Percentiles rank a stretch among this genome's conserved stretches.
Evolutionary conservation across 1,284 basidiomycete species (phyloP).

Genomic region (Phellopilus nigrolimitatus): DNA sequence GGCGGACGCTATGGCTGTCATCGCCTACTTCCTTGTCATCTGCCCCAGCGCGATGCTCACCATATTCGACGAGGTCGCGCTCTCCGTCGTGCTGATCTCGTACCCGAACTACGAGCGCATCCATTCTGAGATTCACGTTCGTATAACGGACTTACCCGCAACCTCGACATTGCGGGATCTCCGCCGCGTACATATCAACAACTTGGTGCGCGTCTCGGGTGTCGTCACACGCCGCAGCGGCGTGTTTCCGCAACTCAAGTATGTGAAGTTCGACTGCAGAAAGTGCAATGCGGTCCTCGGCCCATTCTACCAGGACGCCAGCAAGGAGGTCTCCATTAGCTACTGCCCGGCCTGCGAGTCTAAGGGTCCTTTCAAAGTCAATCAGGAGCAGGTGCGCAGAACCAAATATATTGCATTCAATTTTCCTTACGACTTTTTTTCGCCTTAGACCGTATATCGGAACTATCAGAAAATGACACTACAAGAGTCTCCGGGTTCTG

Average conservation of each 20-base stretch:
- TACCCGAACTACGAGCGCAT: constrained; percentile 97
- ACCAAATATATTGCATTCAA: background rate
- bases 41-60: constrained; percentile 89
- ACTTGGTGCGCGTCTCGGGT: constrained; percentile 90
- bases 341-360: constrained; percentile 93
- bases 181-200: constrained; percentile 89
- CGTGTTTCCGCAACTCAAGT: constrained; percentile 98
- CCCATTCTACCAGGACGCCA: constrained; percentile 97
- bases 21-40: constrained; percentile 97
- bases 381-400: constrained; percentile 87
- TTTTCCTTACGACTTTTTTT: background rate
- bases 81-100: constrained; percentile 91
- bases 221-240: constrained; percentile 97
- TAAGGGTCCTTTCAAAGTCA: constrained; percentile 93
- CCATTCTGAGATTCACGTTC: constrained; percentile 96
- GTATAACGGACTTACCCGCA: constrained; percentile 91
- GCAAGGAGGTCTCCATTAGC: constrained; percentile 90
- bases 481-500: constrained; percentile 97
- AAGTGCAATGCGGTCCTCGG: constrained; percentile 92
- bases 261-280: constrained; percentile 97
- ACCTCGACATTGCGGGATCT: constrained; percentile 89
- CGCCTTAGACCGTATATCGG: constrained; percentile 85
- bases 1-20: constrained; percentile 84
- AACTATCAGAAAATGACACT: constrained; percentile 99
- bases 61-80: constrained; percentile 94